A percentile compares a stretch with the other conserved stretches of the same genome.
phyloP scores from a whole-genome alignment of 129 eudicot species.

The Erigeron canadensis region DNA sequence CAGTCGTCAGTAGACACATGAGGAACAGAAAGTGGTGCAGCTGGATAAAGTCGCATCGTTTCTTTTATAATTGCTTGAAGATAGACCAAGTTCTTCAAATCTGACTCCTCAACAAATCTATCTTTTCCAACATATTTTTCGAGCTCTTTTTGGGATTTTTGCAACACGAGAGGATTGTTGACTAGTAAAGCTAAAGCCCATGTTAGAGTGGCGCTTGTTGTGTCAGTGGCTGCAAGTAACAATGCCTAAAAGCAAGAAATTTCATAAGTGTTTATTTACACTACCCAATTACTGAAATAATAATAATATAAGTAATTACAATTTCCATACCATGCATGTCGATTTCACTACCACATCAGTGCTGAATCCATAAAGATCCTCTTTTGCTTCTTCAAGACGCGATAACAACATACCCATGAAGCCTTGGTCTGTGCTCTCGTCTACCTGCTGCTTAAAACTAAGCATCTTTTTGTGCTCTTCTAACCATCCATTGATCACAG shows the following conservation, averaged over 20 bases:
- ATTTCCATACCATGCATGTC: constrained; percentile 20
- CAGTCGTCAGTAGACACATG: constrained; percentile 38
- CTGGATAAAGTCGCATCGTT: constrained; percentile 39
- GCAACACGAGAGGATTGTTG: constrained; percentile 29
- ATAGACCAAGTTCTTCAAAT: constrained; percentile 35
- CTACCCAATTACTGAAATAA: background rate
- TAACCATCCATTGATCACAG: constrained; percentile 14
- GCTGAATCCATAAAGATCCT: constrained; percentile 9
- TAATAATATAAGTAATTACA: background rate
- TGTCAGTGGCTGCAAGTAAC: constrained; percentile 36
- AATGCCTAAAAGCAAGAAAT: constrained; percentile 9
- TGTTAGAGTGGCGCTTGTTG: constrained; percentile 23
- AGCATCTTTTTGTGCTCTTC: no score
- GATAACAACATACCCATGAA: constrained; percentile 19
- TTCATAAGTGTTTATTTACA: background rate
- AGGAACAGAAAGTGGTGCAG: constrained; percentile 38
- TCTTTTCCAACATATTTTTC: constrained; percentile 25
- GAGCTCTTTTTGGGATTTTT: constrained; percentile 30
- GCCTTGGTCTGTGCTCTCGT: constrained; percentile 12
- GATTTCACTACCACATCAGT: constrained; percentile 21
- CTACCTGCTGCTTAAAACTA: background rate
- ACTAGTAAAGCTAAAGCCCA: constrained; percentile 47
- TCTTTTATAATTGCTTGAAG: constrained; percentile 38
- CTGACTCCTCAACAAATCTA: constrained; percentile 26
- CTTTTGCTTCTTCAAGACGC: constrained; percentile 11